These are phyloP conservation scores for Exophiala alcalophila DNA, from an alignment of 2,329 filamentous ascomycete genomes.

Conservation along the genomic window DNA sequence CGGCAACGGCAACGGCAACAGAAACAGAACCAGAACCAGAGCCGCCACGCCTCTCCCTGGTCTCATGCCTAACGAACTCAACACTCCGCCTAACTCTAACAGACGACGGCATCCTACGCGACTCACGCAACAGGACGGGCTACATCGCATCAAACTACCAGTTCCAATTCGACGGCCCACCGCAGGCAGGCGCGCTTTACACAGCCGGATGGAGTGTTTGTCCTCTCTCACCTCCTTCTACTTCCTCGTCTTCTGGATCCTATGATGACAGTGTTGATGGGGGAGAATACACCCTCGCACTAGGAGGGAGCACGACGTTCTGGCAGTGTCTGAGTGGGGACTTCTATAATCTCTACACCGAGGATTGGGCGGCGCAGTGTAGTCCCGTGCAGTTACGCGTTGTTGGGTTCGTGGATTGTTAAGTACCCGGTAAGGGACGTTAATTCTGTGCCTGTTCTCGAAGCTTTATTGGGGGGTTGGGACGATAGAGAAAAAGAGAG, in stretches of 20 bases:
- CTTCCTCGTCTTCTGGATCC: conserved; percentile 37
- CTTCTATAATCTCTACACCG: conserved; percentile 82
- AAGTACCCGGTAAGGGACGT: not conserved
- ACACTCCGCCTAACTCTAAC: conserved; percentile 54
- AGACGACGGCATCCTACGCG: conserved; percentile 63
- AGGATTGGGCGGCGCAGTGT: conserved; percentile 57
- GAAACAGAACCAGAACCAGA: too few relatives aligned
- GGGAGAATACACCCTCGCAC: conserved; percentile 63
- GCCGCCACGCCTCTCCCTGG: conserved; percentile 8
- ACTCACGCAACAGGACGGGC: conserved; percentile 64
- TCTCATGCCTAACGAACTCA: conserved; percentile 21
- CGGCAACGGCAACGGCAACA: not conserved
- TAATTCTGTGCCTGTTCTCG: too few relatives aligned
- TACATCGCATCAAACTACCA: conserved; percentile 80
- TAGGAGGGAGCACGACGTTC: conserved; percentile 65
- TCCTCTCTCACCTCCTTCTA: conserved; percentile 50
- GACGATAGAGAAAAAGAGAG: too few relatives aligned
- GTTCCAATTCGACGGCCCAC: conserved; percentile 71
- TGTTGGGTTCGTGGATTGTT: conserved; percentile 19
- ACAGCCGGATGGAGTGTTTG: conserved; percentile 73
- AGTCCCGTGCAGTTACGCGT: conserved; percentile 20
- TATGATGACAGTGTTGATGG: conserved; percentile 62
- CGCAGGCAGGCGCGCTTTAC: conserved; percentile 69
- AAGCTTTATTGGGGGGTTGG: too few relatives aligned
- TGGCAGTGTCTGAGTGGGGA: conserved; percentile 70